Evolutionary conservation across 163 green algal species (phyloP), one percentile per base, ranked within the genome.

Genomic region (Prototheca wickerhamii): DNA sequence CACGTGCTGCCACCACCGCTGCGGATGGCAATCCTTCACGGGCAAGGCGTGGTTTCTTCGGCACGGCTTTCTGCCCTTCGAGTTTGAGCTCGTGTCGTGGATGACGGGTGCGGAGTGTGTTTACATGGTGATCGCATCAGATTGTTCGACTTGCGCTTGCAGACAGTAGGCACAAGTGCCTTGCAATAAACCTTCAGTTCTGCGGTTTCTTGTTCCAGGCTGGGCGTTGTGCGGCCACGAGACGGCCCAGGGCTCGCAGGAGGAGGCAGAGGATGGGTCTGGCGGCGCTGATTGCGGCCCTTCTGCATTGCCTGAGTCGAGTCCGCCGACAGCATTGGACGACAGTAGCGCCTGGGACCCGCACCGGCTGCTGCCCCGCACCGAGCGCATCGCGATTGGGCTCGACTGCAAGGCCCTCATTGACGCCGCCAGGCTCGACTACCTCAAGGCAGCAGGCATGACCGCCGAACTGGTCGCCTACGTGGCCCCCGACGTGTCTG

Each of bases 1-100:
- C 3, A 85, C 84, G 0, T 95, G 88, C 74, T 95, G 88, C 73
- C 88, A 95, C 73, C 88, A 95, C 70, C 74, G 80, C 42, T 93
- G 81, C 71, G 77, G 67, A 46, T 95, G 88, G 88, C 40, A 71
- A 23, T 67, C 80, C 53, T 94, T 85, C 70, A 76, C 86, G 12
- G 83, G 68, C 23, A 81, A 88, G 69, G 21, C 61, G 7, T 33
- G 75, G 25, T 84, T 92, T 37, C 21, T 29, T 12, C 17, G 62
- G 28, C 64, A 71, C 25, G 86, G 77, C 7, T 83, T 95, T 34
- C 69, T 26, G 1, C 52, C 72, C 0, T 31, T 71, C 50, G 86
- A 95, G 26, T 95, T 95, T 72, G 85, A 92, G 63, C 50, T 87
- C 10, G 64, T 92, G 5, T 79, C 65, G n/a, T 95, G 83, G 80